Evolutionary conservation across 805 yeast species (phyloP), one percentile per base, ranked within the genome.

Genomic region (Zygoascus ofunaensis): DNA sequence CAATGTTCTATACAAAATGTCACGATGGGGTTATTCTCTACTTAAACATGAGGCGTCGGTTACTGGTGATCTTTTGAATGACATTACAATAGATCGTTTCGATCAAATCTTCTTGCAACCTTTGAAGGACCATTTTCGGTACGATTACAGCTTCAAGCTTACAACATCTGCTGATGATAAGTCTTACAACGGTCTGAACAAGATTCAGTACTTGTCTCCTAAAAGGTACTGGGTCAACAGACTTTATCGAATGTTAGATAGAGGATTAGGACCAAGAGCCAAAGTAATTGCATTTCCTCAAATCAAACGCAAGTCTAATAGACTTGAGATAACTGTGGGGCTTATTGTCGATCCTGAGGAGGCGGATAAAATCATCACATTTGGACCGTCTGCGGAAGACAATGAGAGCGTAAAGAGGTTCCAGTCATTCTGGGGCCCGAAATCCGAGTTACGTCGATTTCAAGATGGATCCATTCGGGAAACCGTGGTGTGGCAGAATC

Each of bases 391-490:
- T 33, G 77, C 80, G 50, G 69, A 69, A 12, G 75, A 75, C 34
- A 82, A 77, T 21, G 78, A 72, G 14, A 76, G 66, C 22, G 76
- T 80, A n/a, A 66, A 74, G 4, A 70, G 73, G 44, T 92, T 92
- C 67, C 76, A 83, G 52, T 66, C 76, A 4, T 89, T 92, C 58
- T 92, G 99, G 99, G 97, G 97, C 8, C 58, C 74, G 7, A 81
- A 77, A 52, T 79, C 94, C 0, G 85, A 92, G 12, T 70, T 92
- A 45, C 78, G 99, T 69, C 77, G 92, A 60, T 92, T 90, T 68
- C 87, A 85, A 58, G 95, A 92, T 63, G 97, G 97, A 33, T 71
- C 82, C 3, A 87, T 92, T 48, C 80, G 78, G 49, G 94, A 92
- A 63, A 84, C 95, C 60, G 94, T 92, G 45, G 82, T 87, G 24